Evolutionary conservation across 2,329 filamentous ascomycete genomes (phyloP).

Genomic region (Trichoderma citrinoviride): DNA sequence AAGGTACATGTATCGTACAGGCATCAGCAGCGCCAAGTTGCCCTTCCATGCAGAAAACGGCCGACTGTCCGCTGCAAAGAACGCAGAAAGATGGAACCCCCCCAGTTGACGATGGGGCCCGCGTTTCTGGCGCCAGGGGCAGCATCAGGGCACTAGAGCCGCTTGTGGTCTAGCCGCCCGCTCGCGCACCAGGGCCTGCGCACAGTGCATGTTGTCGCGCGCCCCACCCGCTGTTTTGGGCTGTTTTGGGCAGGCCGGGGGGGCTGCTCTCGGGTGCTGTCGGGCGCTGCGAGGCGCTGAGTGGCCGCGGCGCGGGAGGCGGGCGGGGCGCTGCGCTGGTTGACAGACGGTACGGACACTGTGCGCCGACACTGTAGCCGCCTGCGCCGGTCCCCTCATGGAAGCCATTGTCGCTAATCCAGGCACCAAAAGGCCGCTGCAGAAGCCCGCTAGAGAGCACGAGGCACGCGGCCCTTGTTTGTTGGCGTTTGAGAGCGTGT

Average conservation of each 20-base stretch:
- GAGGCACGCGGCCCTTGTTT: background rate
- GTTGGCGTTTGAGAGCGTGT: background rate
- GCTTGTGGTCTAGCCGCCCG: background rate
- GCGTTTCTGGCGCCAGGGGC: constrained; percentile 17
- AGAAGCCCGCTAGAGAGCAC: background rate
- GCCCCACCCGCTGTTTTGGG: constrained; percentile 8
- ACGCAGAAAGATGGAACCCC: constrained; percentile 15
- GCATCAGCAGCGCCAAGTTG: constrained; percentile 15
- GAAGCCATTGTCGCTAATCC: background rate
- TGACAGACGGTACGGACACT: background rate
- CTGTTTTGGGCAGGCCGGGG: constrained; percentile 14
- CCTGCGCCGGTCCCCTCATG: background rate
- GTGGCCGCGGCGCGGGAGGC: background rate
- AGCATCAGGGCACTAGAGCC: constrained; percentile 15
- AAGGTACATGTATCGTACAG: too few relatives aligned
- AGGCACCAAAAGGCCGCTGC: too few relatives aligned
- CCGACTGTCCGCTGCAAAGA: constrained; percentile 1
- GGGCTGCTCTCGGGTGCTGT: background rate
- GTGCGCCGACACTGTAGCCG: background rate
- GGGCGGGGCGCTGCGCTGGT: background rate
- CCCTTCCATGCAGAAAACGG: background rate
- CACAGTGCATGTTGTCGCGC: constrained; percentile 6
- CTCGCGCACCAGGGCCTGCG: constrained; percentile 1
- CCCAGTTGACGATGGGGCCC: constrained; percentile 11
- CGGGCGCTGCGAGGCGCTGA: background rate